Percentiles rank a stretch among this genome's conserved stretches.
These are phyloP conservation scores for Hippophae rhamnoides DNA, from an alignment of 306 rosid species.

Conservation along the genomic window DNA sequence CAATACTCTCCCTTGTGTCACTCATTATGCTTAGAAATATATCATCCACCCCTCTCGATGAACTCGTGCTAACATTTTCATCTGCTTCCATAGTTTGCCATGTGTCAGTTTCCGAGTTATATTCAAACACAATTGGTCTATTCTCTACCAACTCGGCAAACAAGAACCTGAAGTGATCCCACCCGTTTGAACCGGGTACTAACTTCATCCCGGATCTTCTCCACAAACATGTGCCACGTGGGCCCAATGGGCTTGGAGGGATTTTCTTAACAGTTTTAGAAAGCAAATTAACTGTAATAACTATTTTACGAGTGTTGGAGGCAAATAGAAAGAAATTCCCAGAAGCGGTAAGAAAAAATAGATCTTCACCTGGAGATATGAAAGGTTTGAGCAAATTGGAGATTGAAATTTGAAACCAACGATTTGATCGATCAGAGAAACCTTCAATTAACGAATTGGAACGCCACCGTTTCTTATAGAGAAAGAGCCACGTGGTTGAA, in stretches of 20 bases:
- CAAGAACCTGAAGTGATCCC: constrained; percentile 35
- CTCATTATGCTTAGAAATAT: constrained; percentile 28
- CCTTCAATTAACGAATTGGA: constrained; percentile 50
- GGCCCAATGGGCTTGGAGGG: constrained; percentile 54
- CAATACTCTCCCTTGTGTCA: constrained; percentile 33
- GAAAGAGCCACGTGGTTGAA: constrained; percentile 54
- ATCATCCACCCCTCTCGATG: constrained; percentile 11
- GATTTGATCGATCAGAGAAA: constrained; percentile 44
- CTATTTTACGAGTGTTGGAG: constrained; percentile 36
- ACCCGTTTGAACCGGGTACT: constrained; percentile 24
- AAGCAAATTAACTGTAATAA: constrained; percentile 42
- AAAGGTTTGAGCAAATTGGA: constrained; percentile 34
- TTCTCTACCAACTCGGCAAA: constrained; percentile 42
- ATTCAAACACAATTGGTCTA: constrained; percentile 36
- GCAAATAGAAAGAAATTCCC: constrained; percentile 43
- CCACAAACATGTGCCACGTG: constrained; percentile 62
- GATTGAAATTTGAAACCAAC: constrained; percentile 50
- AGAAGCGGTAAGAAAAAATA: constrained; percentile 44
- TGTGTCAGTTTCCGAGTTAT: constrained; percentile 25
- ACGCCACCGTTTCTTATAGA: constrained; percentile 58
- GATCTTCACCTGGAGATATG: constrained; percentile 37
- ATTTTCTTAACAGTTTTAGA: constrained; percentile 35
- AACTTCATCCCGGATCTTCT: constrained; percentile 54
- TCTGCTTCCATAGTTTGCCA: constrained; percentile 33
- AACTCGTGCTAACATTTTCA: constrained; percentile 6